phyloP scores from a whole-genome alignment of 768 basidiomycete species.

The Pulveroboletus sp. region DNA sequence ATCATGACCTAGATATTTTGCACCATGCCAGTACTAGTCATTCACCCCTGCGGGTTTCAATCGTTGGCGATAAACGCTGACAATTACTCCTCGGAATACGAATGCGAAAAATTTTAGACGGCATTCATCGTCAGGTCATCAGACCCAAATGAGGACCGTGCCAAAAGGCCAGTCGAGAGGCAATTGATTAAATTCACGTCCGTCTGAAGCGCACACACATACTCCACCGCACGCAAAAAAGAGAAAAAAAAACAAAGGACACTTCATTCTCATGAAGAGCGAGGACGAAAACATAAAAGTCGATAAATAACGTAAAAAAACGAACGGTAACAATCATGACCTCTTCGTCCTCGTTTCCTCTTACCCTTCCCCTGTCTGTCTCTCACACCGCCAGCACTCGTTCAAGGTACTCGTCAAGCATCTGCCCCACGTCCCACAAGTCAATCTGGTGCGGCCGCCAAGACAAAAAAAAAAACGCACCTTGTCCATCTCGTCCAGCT shows the following conservation, averaged over 20 bases:
- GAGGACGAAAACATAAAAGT: conserved; percentile 7
- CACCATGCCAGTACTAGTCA: too few species aligned
- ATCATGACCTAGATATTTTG: too few species aligned
- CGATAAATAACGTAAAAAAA: conserved; percentile 12
- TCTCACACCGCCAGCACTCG: conserved; percentile 20
- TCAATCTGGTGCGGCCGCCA: background rate
- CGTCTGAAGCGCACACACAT: too few species aligned
- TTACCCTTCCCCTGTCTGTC: too few species aligned
- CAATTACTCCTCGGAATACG: too few species aligned
- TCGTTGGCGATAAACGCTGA: too few species aligned
- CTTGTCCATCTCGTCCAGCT: conserved; percentile 78
- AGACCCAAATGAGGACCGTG: too few species aligned
- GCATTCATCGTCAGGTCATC: too few species aligned
- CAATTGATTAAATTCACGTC: too few species aligned
- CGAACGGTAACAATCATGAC: background rate
- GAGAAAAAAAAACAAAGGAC: background rate
- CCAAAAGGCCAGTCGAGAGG: too few species aligned
- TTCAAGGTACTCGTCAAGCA: conserved; percentile 28
- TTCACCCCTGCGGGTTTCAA: too few species aligned
- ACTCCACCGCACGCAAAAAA: background rate
- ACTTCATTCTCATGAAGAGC: background rate
- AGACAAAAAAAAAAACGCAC: conserved; percentile 32
- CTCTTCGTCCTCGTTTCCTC: background rate
- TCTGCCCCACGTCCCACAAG: conserved; percentile 7
- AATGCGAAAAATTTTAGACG: too few species aligned